phyloP scores from a whole-genome alignment of 2,329 filamentous ascomycete species.

The Zymoseptoria crescenta region DNA sequence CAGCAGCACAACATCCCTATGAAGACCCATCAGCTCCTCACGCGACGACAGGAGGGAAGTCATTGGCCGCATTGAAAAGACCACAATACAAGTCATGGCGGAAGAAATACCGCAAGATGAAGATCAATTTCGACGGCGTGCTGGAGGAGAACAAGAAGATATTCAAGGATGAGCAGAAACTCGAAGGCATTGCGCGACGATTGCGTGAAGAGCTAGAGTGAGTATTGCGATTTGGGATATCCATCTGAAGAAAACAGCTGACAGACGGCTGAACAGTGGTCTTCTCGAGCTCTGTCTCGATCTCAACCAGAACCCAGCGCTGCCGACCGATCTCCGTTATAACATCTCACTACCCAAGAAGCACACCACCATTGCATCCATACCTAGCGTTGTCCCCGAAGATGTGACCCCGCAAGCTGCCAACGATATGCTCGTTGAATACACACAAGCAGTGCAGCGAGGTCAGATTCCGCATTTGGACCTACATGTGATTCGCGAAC shows the following conservation, averaged over 20 bases:
- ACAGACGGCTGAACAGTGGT: constrained; percentile 50
- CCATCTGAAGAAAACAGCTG: constrained; percentile 1
- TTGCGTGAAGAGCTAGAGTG: constrained; percentile 91
- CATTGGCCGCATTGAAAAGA: constrained; percentile 17
- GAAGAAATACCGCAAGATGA: constrained; percentile 94
- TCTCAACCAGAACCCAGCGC: constrained; percentile 66
- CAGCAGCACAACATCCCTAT: constrained; percentile 1
- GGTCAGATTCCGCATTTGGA: constrained; percentile 25
- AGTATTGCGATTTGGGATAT: constrained; percentile 26
- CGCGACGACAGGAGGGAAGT: constrained; percentile 16
- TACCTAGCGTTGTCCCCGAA: constrained; percentile 41
- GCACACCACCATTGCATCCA: constrained; percentile 55
- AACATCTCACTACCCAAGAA: constrained; percentile 69
- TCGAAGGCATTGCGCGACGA: constrained; percentile 70
- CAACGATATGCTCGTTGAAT: constrained; percentile 27
- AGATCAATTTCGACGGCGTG: constrained; percentile 65
- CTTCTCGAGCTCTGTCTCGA: constrained; percentile 82
- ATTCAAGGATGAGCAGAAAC: constrained; percentile 73
- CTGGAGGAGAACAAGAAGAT: constrained; percentile 76
- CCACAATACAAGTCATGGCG: constrained; percentile 33
- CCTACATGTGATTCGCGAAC: constrained; percentile 26
- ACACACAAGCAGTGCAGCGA: constrained; percentile 29
- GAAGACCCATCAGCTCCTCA: not conserved
- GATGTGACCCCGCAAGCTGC: constrained; percentile 27
- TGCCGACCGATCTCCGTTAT: constrained; percentile 18